Percentiles rank a stretch among this genome's conserved stretches.
phyloP scores from a whole-genome alignment of 2,329 filamentous ascomycete species.

The Aspergillus tubingensis region DNA sequence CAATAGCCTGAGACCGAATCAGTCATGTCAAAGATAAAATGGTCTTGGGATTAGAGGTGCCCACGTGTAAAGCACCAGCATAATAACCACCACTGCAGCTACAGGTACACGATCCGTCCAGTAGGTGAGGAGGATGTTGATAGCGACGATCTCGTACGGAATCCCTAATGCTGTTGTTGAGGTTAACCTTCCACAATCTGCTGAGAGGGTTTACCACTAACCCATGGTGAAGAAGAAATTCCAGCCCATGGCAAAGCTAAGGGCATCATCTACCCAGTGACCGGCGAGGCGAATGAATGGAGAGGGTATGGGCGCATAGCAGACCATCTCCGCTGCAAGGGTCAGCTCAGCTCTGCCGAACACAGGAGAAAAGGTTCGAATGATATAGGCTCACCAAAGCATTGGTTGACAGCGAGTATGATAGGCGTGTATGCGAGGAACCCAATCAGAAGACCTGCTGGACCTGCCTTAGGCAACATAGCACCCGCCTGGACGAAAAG shows the following conservation, averaged over 20 bases:
- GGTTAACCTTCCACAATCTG: too few relatives aligned
- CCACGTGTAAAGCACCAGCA: constrained; percentile 41
- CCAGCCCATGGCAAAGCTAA: constrained; percentile 34
- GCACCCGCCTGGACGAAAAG: constrained; percentile 36
- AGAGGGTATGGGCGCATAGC: constrained; percentile 29
- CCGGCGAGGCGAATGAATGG: constrained; percentile 29
- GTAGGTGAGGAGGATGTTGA: constrained; percentile 42
- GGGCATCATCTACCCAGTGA: constrained; percentile 33
- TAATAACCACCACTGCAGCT: constrained; percentile 39
- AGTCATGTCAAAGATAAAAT: too few relatives aligned
- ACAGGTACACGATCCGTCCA: constrained; percentile 43
- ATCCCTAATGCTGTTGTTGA: constrained; percentile 24
- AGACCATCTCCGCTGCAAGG: constrained; percentile 31
- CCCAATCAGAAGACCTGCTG: constrained; percentile 38
- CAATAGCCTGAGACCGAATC: constrained; percentile 25
- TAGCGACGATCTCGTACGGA: constrained; percentile 42
- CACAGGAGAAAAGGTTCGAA: neutral
- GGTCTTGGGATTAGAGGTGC: too few relatives aligned
- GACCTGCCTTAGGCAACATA: constrained; percentile 36
- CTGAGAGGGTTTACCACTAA: neutral
- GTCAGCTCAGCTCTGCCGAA: neutral
- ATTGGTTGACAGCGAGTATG: constrained; percentile 35
- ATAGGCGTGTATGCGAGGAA: constrained; percentile 26
- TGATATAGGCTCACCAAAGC: constrained; percentile 18
- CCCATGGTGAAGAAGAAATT: constrained; percentile 32